phyloP scores from a whole-genome alignment of 371 early-diverging fungal genomes.

The Mucor saturninus region DNA sequence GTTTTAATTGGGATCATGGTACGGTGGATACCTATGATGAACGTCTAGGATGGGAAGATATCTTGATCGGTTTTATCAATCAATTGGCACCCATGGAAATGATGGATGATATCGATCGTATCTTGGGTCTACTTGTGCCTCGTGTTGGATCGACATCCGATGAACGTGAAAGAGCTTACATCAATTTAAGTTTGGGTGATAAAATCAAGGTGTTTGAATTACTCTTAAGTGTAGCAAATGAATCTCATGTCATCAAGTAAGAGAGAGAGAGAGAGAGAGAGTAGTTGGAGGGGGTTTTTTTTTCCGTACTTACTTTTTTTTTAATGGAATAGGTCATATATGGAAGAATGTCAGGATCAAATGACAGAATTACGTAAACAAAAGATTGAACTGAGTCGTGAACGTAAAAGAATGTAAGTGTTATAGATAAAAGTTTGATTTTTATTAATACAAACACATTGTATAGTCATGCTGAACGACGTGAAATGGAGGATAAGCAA shows the following conservation, averaged over 20 bases:
- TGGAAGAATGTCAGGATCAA: slow-evolving; percentile 75
- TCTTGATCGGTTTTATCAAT: slow-evolving; percentile 52
- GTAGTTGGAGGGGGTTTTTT: not conserved
- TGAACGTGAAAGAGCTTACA: slow-evolving; percentile 53
- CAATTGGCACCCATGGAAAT: slow-evolving; percentile 57
- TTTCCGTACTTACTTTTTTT: not conserved
- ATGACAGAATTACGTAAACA: slow-evolving; percentile 66
- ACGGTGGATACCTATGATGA: slow-evolving; percentile 39
- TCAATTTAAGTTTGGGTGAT: slow-evolving; percentile 47
- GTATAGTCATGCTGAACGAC: slow-evolving; percentile 39
- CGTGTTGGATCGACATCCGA: slow-evolving; percentile 40
- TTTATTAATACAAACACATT: slow-evolving; percentile 9
- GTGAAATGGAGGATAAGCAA: slow-evolving; percentile 38
- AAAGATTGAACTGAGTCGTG: slow-evolving; percentile 70
- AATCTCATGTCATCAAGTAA: slow-evolving; percentile 49
- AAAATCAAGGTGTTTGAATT: slow-evolving; percentile 57
- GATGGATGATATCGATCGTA: slow-evolving; percentile 51
- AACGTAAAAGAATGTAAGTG: slow-evolving; percentile 54
- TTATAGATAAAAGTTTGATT: not conserved
- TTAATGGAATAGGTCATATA: slow-evolving; percentile 48
- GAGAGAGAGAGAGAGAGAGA: not conserved
- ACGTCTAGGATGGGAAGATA: slow-evolving; percentile 53
- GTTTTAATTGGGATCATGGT: slow-evolving; percentile 41
- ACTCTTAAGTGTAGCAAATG: slow-evolving; percentile 56
- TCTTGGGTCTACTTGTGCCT: slow-evolving; percentile 55